Evolutionary conservation across 192 early-diverging fungal species (phyloP).

Genomic region (Thoreauomyces humboldtii): DNA sequence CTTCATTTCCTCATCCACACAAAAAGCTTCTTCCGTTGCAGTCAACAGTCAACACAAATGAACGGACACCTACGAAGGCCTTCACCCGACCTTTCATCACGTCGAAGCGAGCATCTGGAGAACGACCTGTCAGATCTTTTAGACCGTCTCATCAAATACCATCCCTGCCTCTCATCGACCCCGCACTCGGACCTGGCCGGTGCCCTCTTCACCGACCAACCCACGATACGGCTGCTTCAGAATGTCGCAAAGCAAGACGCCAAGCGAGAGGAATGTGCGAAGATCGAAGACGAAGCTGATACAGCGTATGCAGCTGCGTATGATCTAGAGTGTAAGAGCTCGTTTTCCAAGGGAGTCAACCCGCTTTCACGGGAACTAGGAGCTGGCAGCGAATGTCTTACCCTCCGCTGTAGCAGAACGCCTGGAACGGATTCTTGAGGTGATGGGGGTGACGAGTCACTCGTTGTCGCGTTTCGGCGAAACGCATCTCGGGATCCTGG

Average conservation of each 20-base stretch:
- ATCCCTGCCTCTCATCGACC: too few species aligned
- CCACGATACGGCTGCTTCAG: background rate
- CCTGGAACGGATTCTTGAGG: background rate
- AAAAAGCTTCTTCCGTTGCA: too few species aligned
- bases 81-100: too few species aligned
- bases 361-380: background rate
- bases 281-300: background rate
- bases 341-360: background rate
- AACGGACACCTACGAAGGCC: too few species aligned
- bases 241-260: background rate
- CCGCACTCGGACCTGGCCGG: background rate
- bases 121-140: too few species aligned
- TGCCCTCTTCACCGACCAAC: conserved; percentile 1
- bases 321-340: background rate
- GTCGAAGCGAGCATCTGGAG: too few species aligned
- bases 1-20: too few species aligned
- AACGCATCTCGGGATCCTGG: background rate
- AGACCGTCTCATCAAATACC: too few species aligned
- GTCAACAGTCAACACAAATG: too few species aligned
- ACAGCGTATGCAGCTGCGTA: background rate
- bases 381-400: background rate
- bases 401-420: background rate
- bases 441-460: background rate
- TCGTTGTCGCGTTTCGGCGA: background rate
- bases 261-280: background rate